A percentile compares a stretch with the other conserved stretches of the same genome.
Conservation (phyloP, 169 alveolate genomes). For the Eimeria sp. region DNA sequence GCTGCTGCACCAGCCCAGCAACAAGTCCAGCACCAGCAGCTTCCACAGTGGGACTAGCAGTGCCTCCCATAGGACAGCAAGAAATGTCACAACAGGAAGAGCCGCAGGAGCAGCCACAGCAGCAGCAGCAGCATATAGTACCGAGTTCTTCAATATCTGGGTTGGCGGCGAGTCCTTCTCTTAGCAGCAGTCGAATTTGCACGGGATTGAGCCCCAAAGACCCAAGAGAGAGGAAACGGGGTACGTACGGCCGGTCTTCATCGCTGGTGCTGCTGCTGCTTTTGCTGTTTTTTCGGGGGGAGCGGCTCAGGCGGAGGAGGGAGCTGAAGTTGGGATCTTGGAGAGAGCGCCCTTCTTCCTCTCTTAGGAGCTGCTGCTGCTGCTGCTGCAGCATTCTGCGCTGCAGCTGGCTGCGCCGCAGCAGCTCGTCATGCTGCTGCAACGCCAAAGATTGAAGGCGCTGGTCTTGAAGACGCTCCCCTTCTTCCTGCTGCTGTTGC, state of each 20-base stretch:
- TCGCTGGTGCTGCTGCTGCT: neutral
- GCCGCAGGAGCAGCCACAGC: neutral
- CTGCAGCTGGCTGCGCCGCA: conserved; percentile 24
- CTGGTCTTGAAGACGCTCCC: conserved; percentile 10
- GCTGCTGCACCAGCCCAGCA: neutral
- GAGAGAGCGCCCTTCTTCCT: conserved; percentile 22
- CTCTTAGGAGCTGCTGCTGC: neutral
- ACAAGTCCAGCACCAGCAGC: neutral
- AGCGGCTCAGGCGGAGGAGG: neutral
- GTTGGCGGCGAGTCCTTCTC: neutral
- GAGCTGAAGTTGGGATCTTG: neutral
- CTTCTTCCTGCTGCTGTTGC: conserved; percentile 32
- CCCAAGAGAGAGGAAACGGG: neutral
- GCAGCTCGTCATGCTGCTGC: conserved; percentile 1
- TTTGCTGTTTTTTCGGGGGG: neutral
- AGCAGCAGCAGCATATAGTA: neutral
- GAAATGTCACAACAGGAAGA: neutral
- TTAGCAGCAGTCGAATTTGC: neutral
- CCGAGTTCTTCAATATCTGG: neutral
- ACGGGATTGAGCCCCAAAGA: neutral
- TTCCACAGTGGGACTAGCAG: neutral
- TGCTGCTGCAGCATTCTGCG: neutral
- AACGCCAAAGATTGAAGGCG: neutral
- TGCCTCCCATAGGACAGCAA: neutral
- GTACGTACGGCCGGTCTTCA: neutral